Percentiles rank a stretch among this genome's conserved stretches.
These are phyloP conservation scores for Stagonosporopsis rhizophila DNA, from an alignment of 2,329 filamentous ascomycete species.

Conservation along the genomic window DNA sequence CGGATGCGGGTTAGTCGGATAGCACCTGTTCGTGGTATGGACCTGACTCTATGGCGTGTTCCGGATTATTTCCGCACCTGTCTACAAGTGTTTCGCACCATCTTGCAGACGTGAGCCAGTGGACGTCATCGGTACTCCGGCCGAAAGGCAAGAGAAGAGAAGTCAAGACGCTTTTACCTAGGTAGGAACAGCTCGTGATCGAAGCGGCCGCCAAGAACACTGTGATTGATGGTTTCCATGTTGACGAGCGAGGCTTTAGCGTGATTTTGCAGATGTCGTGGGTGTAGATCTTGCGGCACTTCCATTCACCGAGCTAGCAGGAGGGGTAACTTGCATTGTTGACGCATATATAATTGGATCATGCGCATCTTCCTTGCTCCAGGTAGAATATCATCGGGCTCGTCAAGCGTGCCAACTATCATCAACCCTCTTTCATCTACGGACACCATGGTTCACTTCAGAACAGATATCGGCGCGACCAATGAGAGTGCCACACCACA, in stretches of 20 bases:
- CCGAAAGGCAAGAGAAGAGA: constrained; percentile 17
- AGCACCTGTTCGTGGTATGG: constrained; percentile 17
- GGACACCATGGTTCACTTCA: constrained; percentile 39
- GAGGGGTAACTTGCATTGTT: constrained; percentile 22
- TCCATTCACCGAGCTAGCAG: constrained; percentile 16
- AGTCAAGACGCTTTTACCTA: constrained; percentile 7
- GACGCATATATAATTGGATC: constrained; percentile 28
- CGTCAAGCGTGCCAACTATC: neutral
- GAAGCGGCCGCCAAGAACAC: constrained; percentile 2
- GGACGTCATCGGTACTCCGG: constrained; percentile 15
- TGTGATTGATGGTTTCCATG: neutral
- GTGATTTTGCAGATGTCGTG: constrained; percentile 2
- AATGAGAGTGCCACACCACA: constrained; percentile 25
- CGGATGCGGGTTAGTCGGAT: constrained; percentile 24
- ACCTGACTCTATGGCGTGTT: constrained; percentile 15
- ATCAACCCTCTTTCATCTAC: neutral
- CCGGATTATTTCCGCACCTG: constrained; percentile 18
- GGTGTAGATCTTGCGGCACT: constrained; percentile 20
- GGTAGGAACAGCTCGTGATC: neutral
- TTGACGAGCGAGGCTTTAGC: constrained; percentile 7
- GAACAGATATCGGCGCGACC: constrained; percentile 42
- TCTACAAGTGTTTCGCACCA: neutral
- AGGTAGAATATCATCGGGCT: neutral
- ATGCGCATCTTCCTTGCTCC: neutral
- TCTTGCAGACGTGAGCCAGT: constrained; percentile 10